Evolutionary conservation across 768 basidiomycete genomes (phyloP).

Genomic region (Filobasidium floriforme): DNA sequence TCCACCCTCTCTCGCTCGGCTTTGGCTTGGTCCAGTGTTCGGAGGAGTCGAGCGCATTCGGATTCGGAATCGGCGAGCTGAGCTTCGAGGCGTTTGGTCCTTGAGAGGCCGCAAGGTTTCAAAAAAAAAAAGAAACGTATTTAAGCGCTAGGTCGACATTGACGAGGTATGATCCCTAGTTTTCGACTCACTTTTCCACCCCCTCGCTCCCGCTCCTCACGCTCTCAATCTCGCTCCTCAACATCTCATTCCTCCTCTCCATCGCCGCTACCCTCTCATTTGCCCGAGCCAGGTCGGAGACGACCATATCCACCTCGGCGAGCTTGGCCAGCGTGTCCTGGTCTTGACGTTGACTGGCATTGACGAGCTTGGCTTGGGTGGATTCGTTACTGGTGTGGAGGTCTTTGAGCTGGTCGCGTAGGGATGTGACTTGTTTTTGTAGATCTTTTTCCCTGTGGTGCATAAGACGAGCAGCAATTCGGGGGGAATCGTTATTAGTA

Average conservation of each 20-base stretch:
- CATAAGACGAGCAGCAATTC: too few species aligned
- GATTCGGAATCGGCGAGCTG: slow-evolving; percentile 69
- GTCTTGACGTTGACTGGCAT: slow-evolving; percentile 89
- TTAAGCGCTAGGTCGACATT: neutral
- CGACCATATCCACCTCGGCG: slow-evolving; percentile 89
- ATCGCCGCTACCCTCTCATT: slow-evolving; percentile 86
- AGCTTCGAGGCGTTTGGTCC: slow-evolving; percentile 63
- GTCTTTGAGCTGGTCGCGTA: slow-evolving; percentile 80
- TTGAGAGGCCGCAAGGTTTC: slow-evolving; percentile 37
- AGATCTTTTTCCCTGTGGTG: slow-evolving; percentile 76
- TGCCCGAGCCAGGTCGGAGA: slow-evolving; percentile 88
- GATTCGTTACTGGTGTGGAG: slow-evolving; percentile 84
- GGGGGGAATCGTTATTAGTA: too few species aligned
- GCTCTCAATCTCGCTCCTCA: slow-evolving; percentile 88
- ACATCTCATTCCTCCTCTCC: slow-evolving; percentile 89
- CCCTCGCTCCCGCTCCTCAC: slow-evolving; percentile 58
- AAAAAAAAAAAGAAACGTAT: neutral
- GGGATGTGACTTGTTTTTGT: slow-evolving; percentile 79
- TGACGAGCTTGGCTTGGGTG: slow-evolving; percentile 82
- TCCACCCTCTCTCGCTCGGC: slow-evolving; percentile 49
- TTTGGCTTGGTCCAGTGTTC: slow-evolving; percentile 50
- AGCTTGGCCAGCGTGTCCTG: slow-evolving; percentile 85
- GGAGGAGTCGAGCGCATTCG: slow-evolving; percentile 64
- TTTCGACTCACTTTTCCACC: slow-evolving; percentile 31
- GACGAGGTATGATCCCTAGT: neutral